A percentile compares a stretch with the other conserved stretches of the same genome.
Conservation (phyloP, 169 alveolate genomes). For the Eimeria sp. region DNA sequence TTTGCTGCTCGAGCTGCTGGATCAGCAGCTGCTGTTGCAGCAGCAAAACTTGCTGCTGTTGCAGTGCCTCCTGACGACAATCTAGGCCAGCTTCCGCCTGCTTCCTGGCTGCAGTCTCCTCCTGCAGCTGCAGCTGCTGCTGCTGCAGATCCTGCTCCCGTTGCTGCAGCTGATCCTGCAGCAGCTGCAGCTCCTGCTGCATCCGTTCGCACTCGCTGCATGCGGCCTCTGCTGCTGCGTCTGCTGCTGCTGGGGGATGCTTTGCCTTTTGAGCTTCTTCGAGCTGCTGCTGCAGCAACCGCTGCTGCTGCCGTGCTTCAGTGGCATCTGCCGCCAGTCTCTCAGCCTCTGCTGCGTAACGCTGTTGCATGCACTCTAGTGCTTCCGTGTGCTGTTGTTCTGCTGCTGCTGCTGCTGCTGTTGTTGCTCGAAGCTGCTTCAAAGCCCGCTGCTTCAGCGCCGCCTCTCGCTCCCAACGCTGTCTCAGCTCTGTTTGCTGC, state of each 20-base stretch:
- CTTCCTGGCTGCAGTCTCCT: not conserved
- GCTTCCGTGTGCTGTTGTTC: not conserved
- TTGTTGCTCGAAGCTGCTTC: not conserved
- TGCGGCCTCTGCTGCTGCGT: not conserved
- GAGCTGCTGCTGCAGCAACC: not conserved
- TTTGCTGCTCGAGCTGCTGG: slow-evolving; percentile 47
- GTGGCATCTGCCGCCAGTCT: not conserved
- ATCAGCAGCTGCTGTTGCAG: not conserved
- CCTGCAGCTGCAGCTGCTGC: slow-evolving; percentile 45
- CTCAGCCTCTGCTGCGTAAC: not conserved
- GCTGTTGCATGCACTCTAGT: slow-evolving; percentile 10
- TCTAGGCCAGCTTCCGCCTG: slow-evolving; percentile 9
- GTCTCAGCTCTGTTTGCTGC: slow-evolving; percentile 16
- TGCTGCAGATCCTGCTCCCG: not conserved
- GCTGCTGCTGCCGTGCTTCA: not conserved
- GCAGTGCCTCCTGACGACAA: slow-evolving; percentile 18
- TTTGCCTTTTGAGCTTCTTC: not conserved
- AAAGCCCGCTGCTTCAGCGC: not conserved
- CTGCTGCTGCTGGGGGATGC: not conserved
- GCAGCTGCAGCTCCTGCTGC: slow-evolving; percentile 37
- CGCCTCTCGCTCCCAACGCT: not conserved
- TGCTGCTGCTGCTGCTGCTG: slow-evolving; percentile 9
- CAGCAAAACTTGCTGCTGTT: not conserved
- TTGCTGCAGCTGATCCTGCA: not conserved
- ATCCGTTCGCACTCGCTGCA: not conserved